Base-by-base conservation (phyloP, 2,329 filamentous ascomycete genomes). In the Hymenoscyphus occultus region DNA sequence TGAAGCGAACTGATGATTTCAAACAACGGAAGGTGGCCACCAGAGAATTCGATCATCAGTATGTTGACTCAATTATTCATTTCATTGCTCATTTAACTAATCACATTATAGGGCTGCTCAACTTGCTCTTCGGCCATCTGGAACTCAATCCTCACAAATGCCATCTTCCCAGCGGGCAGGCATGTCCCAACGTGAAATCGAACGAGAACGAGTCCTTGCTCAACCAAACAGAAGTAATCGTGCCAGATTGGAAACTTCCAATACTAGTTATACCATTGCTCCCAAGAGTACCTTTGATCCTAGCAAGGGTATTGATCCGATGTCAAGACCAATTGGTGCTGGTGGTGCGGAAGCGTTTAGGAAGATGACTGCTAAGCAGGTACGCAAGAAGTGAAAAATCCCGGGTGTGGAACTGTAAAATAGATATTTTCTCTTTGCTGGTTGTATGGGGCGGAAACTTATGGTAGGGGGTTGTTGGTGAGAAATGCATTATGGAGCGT, bases 1-100 rank as follows among this genome's bases (percentile, higher is more conserved):
- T 99, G 62, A 94, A 96, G 80, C 89, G 93, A 71, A 96, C 91
- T 67, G 93, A 97, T 73, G 93, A 97, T 77, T 97, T 96, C 81
- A 93, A 92, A 79, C 95, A 97, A 82, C 88, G 91, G 28, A 84
- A 84, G 67, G 80, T 89, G 54, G 82, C 87, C 73, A 87, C 84
- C 16, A 84, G 84, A 66, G 85, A 88, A 62, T 88, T 85, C 69
- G 86, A 89, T 74, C 83, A 86, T 71, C 79, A 83, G 86, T 88
- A 82, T 65, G 84, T 81, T 22, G 14, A 13, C 35, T 28, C 9
- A 9, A 16, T 14, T 28, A 35, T 28, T 5, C 1, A 63, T 28
- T 42, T 40, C 28, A 39, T 31, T 28, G 22, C 42, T 35, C 22
- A 57, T 39, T 60, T 16, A 62, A 57, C 68, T 69, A 65, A 68